These are phyloP conservation scores for Capsella bursapastoris DNA, from an alignment of 345 rosid genomes.

Conservation along the genomic window DNA sequence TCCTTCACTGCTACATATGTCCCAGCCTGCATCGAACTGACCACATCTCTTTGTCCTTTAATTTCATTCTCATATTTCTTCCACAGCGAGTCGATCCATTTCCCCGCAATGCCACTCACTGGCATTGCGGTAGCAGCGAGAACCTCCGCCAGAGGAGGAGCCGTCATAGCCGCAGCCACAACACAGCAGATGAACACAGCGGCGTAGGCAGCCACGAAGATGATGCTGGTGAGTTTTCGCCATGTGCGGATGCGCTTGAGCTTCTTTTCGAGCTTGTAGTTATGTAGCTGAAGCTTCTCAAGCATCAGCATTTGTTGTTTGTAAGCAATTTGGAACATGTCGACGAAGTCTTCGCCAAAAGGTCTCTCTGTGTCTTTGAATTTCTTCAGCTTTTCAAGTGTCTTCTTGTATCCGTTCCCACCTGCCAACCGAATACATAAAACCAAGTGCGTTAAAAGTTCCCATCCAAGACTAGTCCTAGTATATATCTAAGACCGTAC, in stretches of 20 bases:
- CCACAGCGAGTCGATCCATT: conserved; percentile 84
- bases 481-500: too few relatives aligned
- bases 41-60: conserved; percentile 72
- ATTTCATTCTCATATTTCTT: conserved; percentile 70
- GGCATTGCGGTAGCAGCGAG: conserved; percentile 72
- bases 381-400: conserved; percentile 72
- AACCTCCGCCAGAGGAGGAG: conserved; percentile 83
- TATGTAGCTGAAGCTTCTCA: conserved; percentile 66
- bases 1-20: conserved; percentile 72
- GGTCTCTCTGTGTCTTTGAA: conserved; percentile 74
- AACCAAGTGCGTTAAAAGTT: background rate
- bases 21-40: conserved; percentile 74
- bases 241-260: conserved; percentile 66
- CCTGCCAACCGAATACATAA: conserved; percentile 21
- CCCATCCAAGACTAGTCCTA: too few relatives aligned
- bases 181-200: conserved; percentile 79
- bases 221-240: conserved; percentile 76
- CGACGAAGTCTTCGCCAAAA: conserved; percentile 76
- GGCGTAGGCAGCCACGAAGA: conserved; percentile 75
- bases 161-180: conserved; percentile 82
- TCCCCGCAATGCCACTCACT: conserved; percentile 68
- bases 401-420: conserved; percentile 51
- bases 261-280: conserved; percentile 85
- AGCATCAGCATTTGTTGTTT: conserved; percentile 71
- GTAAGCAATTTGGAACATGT: conserved; percentile 72